Base-by-base conservation (phyloP, 2,329 filamentous ascomycete species). In the Talaromyces piceae region DNA sequence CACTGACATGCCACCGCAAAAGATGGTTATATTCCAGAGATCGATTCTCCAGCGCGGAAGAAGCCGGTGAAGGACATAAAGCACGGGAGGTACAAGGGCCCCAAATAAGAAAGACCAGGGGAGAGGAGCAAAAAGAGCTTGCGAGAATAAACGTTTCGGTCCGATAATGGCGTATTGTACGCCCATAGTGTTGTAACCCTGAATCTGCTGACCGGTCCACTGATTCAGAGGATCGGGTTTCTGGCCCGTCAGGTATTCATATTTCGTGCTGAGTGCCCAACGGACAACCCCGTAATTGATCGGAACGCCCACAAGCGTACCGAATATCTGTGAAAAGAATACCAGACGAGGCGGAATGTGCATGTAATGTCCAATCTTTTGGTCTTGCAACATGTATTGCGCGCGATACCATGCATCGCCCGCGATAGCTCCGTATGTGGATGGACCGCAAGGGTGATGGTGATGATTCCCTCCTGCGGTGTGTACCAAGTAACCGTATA, bases 281-380 rank as follows among this genome's bases (percentile, higher is more conserved):
- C 77, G 73, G 43, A 83, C 76, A 20, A 82, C 78, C 4, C 71
- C 79, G 49, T 83, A 83, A 60, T 83, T 81, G 56, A 83, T 76
- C 0, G 80, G 80, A 5, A 83, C 72, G 4, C 80, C 80, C 39
- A 83, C 68, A 6, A 79, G 64, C 13, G 77, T 78, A 3, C 79
- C 81, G 27, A 82, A 79, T 3, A 83, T 69, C 58, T 83, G 80
- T 1, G 77, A 78, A 61, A 82, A 80, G 67, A 84, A 83, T 5
- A 82, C 75, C 0, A 75, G 69, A 11, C 77, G 75, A 1, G 80
- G 80, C 0, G 80, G 78, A 0, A 83, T 72, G 49, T 83, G 79
- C 75, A 81, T 80, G 56, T 83, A 83, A 56, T 83, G 79, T 0
- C 79, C 80, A n/a, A 83, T 81, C 59, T 83, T 81, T 60, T 79